Evolutionary conservation across 2,329 filamentous ascomycete species (phyloP), one percentile per base, ranked within the genome.

Genomic region (Colletotrichum orchidophilum): DNA sequence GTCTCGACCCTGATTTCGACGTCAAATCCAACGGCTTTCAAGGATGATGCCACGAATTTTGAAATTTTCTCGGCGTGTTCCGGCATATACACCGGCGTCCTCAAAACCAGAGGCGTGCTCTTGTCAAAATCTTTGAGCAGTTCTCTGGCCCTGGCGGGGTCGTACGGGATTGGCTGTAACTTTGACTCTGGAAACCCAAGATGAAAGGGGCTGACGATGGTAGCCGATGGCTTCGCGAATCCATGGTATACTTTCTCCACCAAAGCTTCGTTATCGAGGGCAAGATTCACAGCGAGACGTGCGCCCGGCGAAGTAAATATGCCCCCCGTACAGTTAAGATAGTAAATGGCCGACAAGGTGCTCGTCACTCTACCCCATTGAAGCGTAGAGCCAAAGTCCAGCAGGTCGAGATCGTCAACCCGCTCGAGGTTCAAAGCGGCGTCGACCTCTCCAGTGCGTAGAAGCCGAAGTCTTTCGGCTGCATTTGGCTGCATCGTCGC

Each of bases 21-120:
- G 5, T 58, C 31, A 5, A 69, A 46, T 3, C 53, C 66, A 0
- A 54, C 31, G 7, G 18, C 60, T 35, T 54, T 24, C 24, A 69
- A 33, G 6, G 60, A 58, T 2, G 4, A 49, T 5, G 60, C 66
- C 3, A 65, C 60, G n/a, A 69, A 69, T 6, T n/a, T 2, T 7
- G 66, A 69, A 0, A 69, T 69, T 6, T 59, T 65, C 31, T 64
- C 60, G 3, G 66, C 60, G 42, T 69, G 66, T n/a, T 69, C 66
- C 3, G 61, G 66, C 60, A 69, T 69, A 24, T 69, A 65, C 0
- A 46, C 33, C 13, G 66, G 66, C 1, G 60, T 69, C 4, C 66
- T 18, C 1, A 65, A 39, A 0, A 69, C 15, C 5, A 69, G 39
- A 7, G 61, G 11, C 5, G 1, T 42, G 12, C 27, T 35, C 7